Evolutionary conservation across 2,329 filamentous ascomycete species (phyloP).

Genomic region (Neobulgaria alba): DNA sequence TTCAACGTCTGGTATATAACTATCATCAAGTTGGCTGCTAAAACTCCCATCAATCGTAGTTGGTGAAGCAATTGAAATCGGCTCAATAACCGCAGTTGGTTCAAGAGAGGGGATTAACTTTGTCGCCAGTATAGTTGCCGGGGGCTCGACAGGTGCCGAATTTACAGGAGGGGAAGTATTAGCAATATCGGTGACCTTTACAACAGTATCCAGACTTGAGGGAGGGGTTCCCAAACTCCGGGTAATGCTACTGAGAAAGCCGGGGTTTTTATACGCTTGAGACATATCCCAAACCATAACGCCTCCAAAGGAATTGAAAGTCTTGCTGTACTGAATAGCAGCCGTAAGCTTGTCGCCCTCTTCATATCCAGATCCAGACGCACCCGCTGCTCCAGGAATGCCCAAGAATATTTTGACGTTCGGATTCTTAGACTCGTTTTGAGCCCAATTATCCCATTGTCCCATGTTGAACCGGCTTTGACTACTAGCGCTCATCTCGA

Average conservation of each 20-base stretch:
- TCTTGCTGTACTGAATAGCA: constrained; percentile 45
- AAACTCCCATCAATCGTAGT: too few relatives aligned
- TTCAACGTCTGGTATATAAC: too few relatives aligned
- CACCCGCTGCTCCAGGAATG: constrained; percentile 39
- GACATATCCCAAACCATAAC: constrained; percentile 64
- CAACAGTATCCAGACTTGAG: too few relatives aligned
- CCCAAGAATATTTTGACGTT: constrained; percentile 56
- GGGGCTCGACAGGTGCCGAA: too few relatives aligned
- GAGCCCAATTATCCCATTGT: constrained; percentile 59
- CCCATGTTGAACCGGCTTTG: constrained; percentile 53
- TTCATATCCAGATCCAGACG: constrained; percentile 49
- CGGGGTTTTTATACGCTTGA: constrained; percentile 49
- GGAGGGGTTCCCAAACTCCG: too few relatives aligned
- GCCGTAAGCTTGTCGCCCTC: constrained; percentile 35
- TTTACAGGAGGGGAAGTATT: too few relatives aligned
- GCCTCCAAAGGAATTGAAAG: constrained; percentile 54
- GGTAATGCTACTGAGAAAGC: constrained; percentile 37
- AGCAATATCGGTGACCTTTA: too few relatives aligned
- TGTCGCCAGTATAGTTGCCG: too few relatives aligned
- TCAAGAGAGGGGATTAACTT: too few relatives aligned
- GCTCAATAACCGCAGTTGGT: too few relatives aligned
- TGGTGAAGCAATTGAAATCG: too few relatives aligned
- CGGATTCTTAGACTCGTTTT: constrained; percentile 45
- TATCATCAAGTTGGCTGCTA: too few relatives aligned
- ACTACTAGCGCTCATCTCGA: constrained; percentile 32